Conservation (phyloP, 257 asterid species). For the Mitragyna speciosa region DNA sequence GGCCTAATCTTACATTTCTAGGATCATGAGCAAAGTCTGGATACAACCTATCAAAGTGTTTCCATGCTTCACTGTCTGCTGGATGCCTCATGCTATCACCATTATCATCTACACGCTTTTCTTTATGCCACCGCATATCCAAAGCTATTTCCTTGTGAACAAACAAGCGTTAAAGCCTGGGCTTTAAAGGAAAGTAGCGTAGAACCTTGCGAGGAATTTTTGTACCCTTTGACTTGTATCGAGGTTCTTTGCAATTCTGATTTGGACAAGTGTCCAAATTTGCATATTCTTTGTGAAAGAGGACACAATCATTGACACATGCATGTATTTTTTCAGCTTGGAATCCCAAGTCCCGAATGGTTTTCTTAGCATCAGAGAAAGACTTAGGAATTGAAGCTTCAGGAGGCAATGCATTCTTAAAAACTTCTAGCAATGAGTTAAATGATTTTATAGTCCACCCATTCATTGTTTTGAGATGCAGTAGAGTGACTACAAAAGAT, state of each 20-base stretch:
- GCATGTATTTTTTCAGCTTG: constrained; percentile 1
- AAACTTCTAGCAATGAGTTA: constrained; percentile 4
- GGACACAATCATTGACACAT: background rate
- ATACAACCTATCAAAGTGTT: background rate
- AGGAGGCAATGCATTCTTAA: background rate
- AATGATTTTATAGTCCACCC: constrained; percentile 15
- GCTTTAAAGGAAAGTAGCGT: background rate
- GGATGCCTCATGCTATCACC: background rate
- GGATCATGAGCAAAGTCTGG: background rate
- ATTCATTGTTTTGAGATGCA: constrained; percentile 2
- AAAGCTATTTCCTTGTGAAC: background rate
- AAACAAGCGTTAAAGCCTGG: background rate
- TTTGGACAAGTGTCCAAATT: background rate
- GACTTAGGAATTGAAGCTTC: background rate
- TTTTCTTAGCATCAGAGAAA: constrained; percentile 7
- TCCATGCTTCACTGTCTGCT: background rate
- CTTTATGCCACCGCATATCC: constrained; percentile 3
- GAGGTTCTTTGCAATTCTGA: background rate
- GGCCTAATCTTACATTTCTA: background rate
- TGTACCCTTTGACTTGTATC: background rate
- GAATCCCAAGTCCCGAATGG: constrained; percentile 10
- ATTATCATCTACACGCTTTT: background rate
- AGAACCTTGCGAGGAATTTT: background rate
- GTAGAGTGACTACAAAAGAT: background rate
- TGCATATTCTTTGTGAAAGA: constrained; percentile 1